A percentile compares a stretch with the other conserved stretches of the same genome.
These are phyloP conservation scores for Paecilomyces formosus DNA, from an alignment of 2,329 filamentous ascomycete species.

Conservation along the genomic window DNA sequence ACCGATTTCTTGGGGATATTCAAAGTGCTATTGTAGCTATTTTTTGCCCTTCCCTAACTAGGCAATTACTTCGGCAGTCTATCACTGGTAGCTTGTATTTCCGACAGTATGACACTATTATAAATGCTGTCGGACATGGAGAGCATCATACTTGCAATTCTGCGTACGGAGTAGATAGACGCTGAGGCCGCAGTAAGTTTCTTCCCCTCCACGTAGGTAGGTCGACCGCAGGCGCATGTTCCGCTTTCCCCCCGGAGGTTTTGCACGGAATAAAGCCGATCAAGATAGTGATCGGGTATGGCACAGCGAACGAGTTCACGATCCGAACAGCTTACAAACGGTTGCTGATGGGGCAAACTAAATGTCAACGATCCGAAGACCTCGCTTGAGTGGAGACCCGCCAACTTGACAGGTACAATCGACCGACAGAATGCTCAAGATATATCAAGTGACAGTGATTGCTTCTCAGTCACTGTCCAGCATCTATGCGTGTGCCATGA, in stretches of 20 bases:
- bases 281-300: neutral
- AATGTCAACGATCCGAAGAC: neutral
- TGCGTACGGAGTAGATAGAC: no score
- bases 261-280: neutral
- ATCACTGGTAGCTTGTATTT: neutral
- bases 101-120: neutral
- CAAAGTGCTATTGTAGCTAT: neutral
- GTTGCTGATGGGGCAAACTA: neutral
- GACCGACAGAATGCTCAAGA: neutral
- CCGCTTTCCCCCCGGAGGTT: neutral
- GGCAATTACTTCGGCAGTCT: neutral
- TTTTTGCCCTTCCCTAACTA: neutral
- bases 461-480: neutral
- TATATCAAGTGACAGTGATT: neutral
- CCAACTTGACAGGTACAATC: neutral
- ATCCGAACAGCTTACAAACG: neutral
- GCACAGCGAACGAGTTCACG: neutral
- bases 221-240: neutral
- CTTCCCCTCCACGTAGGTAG: neutral
- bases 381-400: neutral
- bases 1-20: neutral
- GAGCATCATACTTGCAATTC: neutral
- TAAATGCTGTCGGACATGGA: neutral
- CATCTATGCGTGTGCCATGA: neutral
- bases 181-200: neutral